Evolutionary conservation across 1,284 basidiomycete genomes (phyloP).

Genomic region (Cryptococcus sp.): DNA sequence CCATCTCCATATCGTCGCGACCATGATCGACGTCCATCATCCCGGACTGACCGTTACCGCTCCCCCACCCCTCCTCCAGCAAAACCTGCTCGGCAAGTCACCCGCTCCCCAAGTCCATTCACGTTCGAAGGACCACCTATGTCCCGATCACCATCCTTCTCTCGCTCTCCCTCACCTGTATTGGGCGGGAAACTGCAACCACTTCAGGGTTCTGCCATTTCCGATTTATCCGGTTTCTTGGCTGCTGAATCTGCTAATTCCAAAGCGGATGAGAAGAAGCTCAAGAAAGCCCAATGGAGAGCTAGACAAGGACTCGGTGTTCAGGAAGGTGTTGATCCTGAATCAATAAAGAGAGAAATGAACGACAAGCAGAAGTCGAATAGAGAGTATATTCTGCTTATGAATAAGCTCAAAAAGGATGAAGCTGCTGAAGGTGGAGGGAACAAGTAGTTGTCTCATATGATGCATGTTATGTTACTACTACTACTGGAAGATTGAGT

Average conservation of each 20-base stretch:
- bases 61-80: slow-evolving; percentile 9
- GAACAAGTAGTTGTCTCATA: neutral
- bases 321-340: slow-evolving; percentile 35
- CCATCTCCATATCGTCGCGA: slow-evolving; percentile 7
- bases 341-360: slow-evolving; percentile 13
- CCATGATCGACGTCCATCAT: slow-evolving; percentile 6
- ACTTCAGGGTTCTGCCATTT: slow-evolving; percentile 67
- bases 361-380: slow-evolving; percentile 42
- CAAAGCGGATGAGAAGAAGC: slow-evolving; percentile 60
- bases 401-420: slow-evolving; percentile 43
- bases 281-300: slow-evolving; percentile 67
- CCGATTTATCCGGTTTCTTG: slow-evolving; percentile 74
- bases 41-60: slow-evolving; percentile 9
- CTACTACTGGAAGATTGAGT: too few relatives aligned
- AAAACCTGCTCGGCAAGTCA: slow-evolving; percentile 1
- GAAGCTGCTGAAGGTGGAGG: slow-evolving; percentile 7
- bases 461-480: neutral
- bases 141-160: slow-evolving; percentile 8
- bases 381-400: slow-evolving; percentile 41
- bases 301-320: slow-evolving; percentile 51
- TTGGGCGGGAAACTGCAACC: slow-evolving; percentile 46
- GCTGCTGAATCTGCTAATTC: slow-evolving; percentile 65
- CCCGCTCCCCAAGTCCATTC: slow-evolving; percentile 3
- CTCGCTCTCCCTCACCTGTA: slow-evolving; percentile 23
- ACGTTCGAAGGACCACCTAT: slow-evolving; percentile 14